Evolutionary conservation across 768 basidiomycete genomes (phyloP).

Genomic region (Leccinum incarnatum): DNA sequence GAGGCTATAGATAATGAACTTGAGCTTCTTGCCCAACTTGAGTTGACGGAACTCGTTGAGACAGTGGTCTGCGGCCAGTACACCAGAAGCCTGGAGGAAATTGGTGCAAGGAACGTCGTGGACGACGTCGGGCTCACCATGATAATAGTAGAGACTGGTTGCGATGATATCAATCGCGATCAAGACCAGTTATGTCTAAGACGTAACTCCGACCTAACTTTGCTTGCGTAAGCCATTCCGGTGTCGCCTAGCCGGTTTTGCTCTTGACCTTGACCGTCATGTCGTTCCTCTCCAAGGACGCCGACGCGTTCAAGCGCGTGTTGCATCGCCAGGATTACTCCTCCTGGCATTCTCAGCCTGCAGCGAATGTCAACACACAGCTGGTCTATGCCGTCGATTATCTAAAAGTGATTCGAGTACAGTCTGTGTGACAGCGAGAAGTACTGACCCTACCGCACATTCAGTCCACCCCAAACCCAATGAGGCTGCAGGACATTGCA

Average conservation of each 20-base stretch:
- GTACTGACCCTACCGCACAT: slow-evolving; percentile 2
- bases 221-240: slow-evolving; percentile 21
- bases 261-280: slow-evolving; percentile 37
- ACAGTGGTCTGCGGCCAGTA: slow-evolving; percentile 57
- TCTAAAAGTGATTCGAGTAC: slow-evolving; percentile 56
- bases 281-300: slow-evolving; percentile 68
- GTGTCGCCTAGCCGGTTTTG: not conserved
- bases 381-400: slow-evolving; percentile 80
- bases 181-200: slow-evolving; percentile 2
- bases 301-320: slow-evolving; percentile 64
- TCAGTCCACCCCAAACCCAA: slow-evolving; percentile 70
- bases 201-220: slow-evolving; percentile 26
- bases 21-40: slow-evolving; percentile 51
- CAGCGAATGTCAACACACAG: slow-evolving; percentile 84
- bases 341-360: slow-evolving; percentile 87
- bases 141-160: slow-evolving; percentile 21
- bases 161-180: slow-evolving; percentile 27
- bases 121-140: slow-evolving; percentile 27
- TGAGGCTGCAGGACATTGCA: slow-evolving; percentile 85
- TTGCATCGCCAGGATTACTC: slow-evolving; percentile 64
- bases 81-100: slow-evolving; percentile 28
- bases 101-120: not conserved
- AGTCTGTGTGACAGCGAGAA: slow-evolving; percentile 6
- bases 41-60: slow-evolving; percentile 7
- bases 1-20: slow-evolving; percentile 84